Evolutionary conservation across 2,329 filamentous ascomycete species (phyloP).

Genomic region (Ilyonectria mors-panacis): DNA sequence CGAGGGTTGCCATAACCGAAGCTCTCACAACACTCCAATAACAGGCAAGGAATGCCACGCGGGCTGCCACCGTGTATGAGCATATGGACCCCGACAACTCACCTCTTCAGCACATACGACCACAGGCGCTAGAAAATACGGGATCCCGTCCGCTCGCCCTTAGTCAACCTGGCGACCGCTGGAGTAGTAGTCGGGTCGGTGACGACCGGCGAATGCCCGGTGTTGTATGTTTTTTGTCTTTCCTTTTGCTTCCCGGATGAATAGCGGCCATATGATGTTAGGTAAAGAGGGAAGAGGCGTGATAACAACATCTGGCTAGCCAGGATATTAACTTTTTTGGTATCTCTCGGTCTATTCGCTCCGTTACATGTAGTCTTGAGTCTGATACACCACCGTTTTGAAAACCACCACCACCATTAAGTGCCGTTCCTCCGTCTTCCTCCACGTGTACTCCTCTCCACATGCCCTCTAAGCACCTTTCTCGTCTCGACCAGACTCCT

Average conservation of each 20-base stretch:
- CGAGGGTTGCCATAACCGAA: no score
- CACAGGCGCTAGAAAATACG: conserved; percentile 1
- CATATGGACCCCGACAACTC: no score
- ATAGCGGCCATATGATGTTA: background rate
- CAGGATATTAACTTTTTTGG: background rate
- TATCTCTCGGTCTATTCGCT: conserved; percentile 11
- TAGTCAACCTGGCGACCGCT: conserved; percentile 30
- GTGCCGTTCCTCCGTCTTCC: conserved; percentile 82
- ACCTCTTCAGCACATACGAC: background rate
- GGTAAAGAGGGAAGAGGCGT: no score
- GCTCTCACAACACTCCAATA: no score
- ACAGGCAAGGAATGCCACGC: no score
- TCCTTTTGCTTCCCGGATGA: background rate
- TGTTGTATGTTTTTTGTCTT: conserved; percentile 27
- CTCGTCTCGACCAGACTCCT: conserved; percentile 89
- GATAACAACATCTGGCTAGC: background rate
- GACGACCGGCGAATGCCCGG: conserved; percentile 34
- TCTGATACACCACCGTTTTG: background rate
- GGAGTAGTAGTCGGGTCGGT: conserved; percentile 33
- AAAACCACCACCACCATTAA: conserved; percentile 35
- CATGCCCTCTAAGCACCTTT: conserved; percentile 84
- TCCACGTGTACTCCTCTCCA: conserved; percentile 86
- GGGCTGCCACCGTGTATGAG: no score
- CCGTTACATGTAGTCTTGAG: background rate
- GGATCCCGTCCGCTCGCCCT: conserved; percentile 12